phyloP scores from a whole-genome alignment of 202 grass and related monocot genomes.

The Cymbopogon flexuosus region DNA sequence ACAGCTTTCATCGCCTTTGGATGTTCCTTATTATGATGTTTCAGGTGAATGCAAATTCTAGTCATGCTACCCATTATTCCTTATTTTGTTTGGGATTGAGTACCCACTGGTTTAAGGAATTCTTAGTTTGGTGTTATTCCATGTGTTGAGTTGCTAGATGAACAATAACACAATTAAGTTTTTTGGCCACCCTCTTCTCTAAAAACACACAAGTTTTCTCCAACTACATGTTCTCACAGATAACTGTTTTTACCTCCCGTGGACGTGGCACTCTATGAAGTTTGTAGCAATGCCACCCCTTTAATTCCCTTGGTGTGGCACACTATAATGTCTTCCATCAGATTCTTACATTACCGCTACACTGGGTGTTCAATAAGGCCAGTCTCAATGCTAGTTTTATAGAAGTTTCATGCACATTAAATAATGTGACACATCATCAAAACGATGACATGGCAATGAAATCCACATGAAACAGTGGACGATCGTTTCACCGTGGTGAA shows the following conservation, averaged over 20 bases:
- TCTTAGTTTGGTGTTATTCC: neutral
- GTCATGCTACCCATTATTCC: neutral
- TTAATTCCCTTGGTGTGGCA: neutral
- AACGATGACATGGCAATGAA: too few relatives aligned
- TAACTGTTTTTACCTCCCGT: neutral
- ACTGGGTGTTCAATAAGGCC: too few relatives aligned
- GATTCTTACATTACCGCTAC: neutral
- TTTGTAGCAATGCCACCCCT: neutral
- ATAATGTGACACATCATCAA: too few relatives aligned
- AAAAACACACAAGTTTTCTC: neutral
- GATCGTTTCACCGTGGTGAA: too few relatives aligned
- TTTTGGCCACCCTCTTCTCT: neutral
- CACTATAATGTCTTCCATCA: neutral
- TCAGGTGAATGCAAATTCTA: constrained; percentile 46
- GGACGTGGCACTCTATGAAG: neutral
- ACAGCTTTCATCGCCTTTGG: constrained; percentile 98
- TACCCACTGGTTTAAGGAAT: neutral
- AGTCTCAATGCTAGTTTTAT: too few relatives aligned
- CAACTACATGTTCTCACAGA: neutral
- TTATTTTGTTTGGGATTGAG: neutral
- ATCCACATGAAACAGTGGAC: too few relatives aligned
- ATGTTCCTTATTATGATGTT: constrained; percentile 99
- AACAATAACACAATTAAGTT: neutral
- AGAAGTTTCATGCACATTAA: too few relatives aligned
- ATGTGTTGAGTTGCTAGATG: neutral